Base-by-base conservation (phyloP, 768 basidiomycete species). In the Glaciozyma martinii region DNA sequence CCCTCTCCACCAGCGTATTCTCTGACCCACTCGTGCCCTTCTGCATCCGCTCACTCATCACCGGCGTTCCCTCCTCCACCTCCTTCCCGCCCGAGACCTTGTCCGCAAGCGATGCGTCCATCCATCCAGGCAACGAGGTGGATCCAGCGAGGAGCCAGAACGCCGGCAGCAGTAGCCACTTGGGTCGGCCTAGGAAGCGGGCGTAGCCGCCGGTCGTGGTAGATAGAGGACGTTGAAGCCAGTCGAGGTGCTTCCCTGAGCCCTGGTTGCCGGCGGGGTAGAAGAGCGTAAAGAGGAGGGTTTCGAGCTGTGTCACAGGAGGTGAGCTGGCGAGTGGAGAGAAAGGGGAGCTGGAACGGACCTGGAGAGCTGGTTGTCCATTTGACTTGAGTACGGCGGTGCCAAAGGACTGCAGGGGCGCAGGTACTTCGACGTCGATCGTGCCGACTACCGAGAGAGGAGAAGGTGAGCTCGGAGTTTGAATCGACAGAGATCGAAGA, bases 271-370 rank as follows among this genome's bases (percentile, higher is more conserved):
- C 25, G 30, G 68, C 61, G 5, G 72, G 71, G 56, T 71, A 71
- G 68, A 63, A 73, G 33, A 68, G n/a, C 40, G 65, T 66, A 55
- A 62, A 59, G 25, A 71, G 59, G 55, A 56, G 40, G 23, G 68
- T 68, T 9, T 73, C 64, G 33, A 70, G 59, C 42, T 49, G 16
- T 0, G 12, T 7, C 37, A 1, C 8, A 12, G 32, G 9, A 15
- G 8, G 54, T 13, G 30, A 37, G 32, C 21, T 9, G 52, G 49
- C 21, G 52, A 30, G n/a, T 10, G 27, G 27, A 8, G 25, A 53
- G 52, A 10, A 27, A 25, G 27, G 27, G n/a, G 27, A 25, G 25
- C 37, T 40, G 52, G 10, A n/a, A n/a, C 52, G 21, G 23, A 53
- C 52, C n/a, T n/a, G 23, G 47, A 70, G 60, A 19, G 68, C 68